Evolutionary conservation across 2,329 filamentous ascomycete genomes (phyloP).

Genomic region (Hymenoscyphus fructigenus): DNA sequence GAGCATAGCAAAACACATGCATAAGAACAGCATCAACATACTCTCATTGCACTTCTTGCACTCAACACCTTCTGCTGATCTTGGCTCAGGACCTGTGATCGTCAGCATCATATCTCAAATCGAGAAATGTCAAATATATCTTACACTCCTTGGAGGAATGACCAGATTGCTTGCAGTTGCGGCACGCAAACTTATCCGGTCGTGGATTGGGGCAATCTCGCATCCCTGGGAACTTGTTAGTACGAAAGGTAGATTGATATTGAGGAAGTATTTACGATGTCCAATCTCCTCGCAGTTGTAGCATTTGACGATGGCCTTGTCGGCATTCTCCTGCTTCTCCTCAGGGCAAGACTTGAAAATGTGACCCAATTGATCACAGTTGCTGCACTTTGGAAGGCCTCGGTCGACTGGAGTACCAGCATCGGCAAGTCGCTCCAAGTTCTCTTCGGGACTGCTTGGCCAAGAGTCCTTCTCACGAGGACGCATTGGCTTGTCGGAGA

Average conservation of each 20-base stretch:
- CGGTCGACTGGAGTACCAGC: slow-evolving; percentile 64
- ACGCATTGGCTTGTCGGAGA: slow-evolving; percentile 55
- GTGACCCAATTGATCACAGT: slow-evolving; percentile 59
- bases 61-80: slow-evolving; percentile 49
- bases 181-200: slow-evolving; percentile 64
- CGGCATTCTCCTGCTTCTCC: slow-evolving; percentile 51
- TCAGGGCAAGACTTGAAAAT: slow-evolving; percentile 57
- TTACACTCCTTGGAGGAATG: slow-evolving; percentile 37
- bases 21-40: slow-evolving; percentile 14
- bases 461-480: slow-evolving; percentile 59
- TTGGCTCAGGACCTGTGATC: slow-evolving; percentile 48
- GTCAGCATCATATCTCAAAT: background rate
- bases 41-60: slow-evolving; percentile 39
- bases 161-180: slow-evolving; percentile 58
- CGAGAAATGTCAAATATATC: slow-evolving; percentile 1
- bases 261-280: slow-evolving; percentile 48
- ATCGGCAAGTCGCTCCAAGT: slow-evolving; percentile 61
- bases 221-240: slow-evolving; percentile 9
- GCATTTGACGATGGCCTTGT: slow-evolving; percentile 54
- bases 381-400: slow-evolving; percentile 58
- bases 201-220: slow-evolving; percentile 67
- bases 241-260: background rate
- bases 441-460: slow-evolving; percentile 59
- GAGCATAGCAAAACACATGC: background rate
- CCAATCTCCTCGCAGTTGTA: slow-evolving; percentile 63